A percentile compares a stretch with the other conserved stretches of the same genome.
Evolutionary conservation across 2,329 filamentous ascomycete genomes (phyloP).

Genomic region (Pezicula radicicola): DNA sequence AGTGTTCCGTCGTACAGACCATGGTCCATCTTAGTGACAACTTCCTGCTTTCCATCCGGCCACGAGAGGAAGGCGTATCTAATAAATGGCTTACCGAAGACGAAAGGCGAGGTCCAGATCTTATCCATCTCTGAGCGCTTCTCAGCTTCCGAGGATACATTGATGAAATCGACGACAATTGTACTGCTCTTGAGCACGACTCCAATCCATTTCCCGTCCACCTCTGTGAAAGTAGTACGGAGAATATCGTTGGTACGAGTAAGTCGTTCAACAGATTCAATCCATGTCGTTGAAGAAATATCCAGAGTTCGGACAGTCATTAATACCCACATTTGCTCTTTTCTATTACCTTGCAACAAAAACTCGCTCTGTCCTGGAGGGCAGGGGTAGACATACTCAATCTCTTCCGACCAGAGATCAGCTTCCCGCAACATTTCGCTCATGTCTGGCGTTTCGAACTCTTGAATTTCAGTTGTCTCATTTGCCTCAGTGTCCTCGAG

Average conservation of each 20-base stretch:
- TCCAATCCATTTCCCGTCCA: slow-evolving; percentile 15
- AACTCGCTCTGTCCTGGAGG: slow-evolving; percentile 16
- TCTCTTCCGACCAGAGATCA: background rate
- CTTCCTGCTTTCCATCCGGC: slow-evolving; percentile 18
- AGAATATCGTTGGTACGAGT: slow-evolving; percentile 10
- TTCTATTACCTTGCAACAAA: slow-evolving; percentile 9
- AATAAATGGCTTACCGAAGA: slow-evolving; percentile 31
- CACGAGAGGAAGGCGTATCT: slow-evolving; percentile 28
- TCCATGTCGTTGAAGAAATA: slow-evolving; percentile 5
- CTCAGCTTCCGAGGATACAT: slow-evolving; percentile 18
- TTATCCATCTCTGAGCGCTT: slow-evolving; percentile 19
- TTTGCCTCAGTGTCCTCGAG: background rate
- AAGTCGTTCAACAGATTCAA: slow-evolving; percentile 1
- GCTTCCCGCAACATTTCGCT: background rate
- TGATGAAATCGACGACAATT: background rate
- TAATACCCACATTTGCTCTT: slow-evolving; percentile 14
- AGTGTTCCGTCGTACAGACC: slow-evolving; percentile 34
- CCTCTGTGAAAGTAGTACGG: slow-evolving; percentile 11
- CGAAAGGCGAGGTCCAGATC: slow-evolving; percentile 25
- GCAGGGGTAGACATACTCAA: slow-evolving; percentile 16
- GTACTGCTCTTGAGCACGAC: slow-evolving; percentile 11
- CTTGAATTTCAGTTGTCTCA: background rate
- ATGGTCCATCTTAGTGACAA: slow-evolving; percentile 32
- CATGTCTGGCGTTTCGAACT: background rate
- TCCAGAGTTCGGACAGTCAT: slow-evolving; percentile 2